Percentiles rank a stretch among this genome's conserved stretches.
Conservation (phyloP, 192 early-diverging fungal species). For the Mortierella alpina region DNA sequence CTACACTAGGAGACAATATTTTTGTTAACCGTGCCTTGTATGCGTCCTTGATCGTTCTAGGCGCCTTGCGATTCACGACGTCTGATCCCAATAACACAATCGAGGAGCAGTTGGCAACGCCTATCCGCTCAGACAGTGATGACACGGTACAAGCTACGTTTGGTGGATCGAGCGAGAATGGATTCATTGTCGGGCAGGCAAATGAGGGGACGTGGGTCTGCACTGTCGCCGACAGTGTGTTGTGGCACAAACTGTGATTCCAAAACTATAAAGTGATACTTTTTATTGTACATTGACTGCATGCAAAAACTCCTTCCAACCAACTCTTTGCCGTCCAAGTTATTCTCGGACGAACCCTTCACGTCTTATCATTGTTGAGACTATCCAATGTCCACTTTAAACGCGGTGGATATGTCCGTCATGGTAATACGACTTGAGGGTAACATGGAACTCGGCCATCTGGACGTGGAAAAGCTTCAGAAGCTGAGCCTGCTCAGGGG, state of each 20-base stretch:
- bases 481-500: conserved; percentile 89
- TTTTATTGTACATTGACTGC: no score
- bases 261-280: no score
- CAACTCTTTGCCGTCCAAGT: no score
- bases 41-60: conserved; percentile 16
- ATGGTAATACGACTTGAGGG: conserved; percentile 77
- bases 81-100: conserved; percentile 44
- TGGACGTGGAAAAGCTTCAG: conserved; percentile 91
- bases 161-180: conserved; percentile 68
- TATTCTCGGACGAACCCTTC: no score
- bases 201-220: conserved; percentile 48
- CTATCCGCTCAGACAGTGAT: neutral
- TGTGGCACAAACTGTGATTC: conserved; percentile 8
- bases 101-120: conserved; percentile 8
- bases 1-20: no score
- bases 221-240: conserved; percentile 37
- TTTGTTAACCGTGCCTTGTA: neutral
- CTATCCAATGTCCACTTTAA: conserved; percentile 3
- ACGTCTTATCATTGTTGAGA: no score
- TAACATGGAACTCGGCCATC: conserved; percentile 89
- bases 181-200: conserved; percentile 58
- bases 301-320: no score
- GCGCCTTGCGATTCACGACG: conserved; percentile 6
- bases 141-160: conserved; percentile 23
- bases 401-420: conserved; percentile 63